These are phyloP conservation scores for Hippophae tibetana DNA, from an alignment of 306 rosid genomes.

Conservation along the genomic window DNA sequence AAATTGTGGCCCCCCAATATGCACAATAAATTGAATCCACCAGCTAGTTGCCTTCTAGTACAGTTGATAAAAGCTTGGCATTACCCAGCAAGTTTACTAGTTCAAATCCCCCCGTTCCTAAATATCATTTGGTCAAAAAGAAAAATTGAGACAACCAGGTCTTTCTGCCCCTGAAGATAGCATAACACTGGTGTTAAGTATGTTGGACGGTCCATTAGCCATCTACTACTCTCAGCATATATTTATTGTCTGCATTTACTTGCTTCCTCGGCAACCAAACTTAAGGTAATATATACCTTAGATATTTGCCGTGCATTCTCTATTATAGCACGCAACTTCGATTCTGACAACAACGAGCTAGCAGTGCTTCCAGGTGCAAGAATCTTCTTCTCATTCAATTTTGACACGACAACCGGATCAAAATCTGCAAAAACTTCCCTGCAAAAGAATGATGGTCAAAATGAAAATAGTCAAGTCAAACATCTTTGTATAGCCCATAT, in stretches of 20 bases:
- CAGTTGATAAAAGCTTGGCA: no score
- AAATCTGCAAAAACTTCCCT: slow-evolving; percentile 64
- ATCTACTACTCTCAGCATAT: no score
- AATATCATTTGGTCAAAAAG: no score
- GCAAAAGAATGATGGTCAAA: slow-evolving; percentile 5
- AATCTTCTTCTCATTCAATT: slow-evolving; percentile 53
- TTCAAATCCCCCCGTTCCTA: no score
- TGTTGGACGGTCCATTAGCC: background rate
- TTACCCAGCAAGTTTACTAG: no score
- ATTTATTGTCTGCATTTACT: background rate
- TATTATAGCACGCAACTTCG: slow-evolving; percentile 53
- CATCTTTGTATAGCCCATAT: background rate
- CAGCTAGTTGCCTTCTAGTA: no score
- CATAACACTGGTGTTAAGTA: background rate
- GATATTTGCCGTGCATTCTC: slow-evolving; percentile 71
- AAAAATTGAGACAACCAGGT: background rate
- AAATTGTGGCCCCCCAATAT: slow-evolving; percentile 13
- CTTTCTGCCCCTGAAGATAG: background rate
- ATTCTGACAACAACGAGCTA: slow-evolving; percentile 56
- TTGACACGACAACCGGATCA: slow-evolving; percentile 52
- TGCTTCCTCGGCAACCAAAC: slow-evolving; percentile 11
- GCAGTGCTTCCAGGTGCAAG: slow-evolving; percentile 50
- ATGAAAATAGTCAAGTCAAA: background rate
- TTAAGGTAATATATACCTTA: slow-evolving; percentile 30
- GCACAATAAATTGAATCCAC: background rate